Evolutionary conservation across 371 early-diverging fungal genomes (phyloP), one percentile per base, ranked within the genome.

Genomic region (Batrachochytrium dendrobatidis): DNA sequence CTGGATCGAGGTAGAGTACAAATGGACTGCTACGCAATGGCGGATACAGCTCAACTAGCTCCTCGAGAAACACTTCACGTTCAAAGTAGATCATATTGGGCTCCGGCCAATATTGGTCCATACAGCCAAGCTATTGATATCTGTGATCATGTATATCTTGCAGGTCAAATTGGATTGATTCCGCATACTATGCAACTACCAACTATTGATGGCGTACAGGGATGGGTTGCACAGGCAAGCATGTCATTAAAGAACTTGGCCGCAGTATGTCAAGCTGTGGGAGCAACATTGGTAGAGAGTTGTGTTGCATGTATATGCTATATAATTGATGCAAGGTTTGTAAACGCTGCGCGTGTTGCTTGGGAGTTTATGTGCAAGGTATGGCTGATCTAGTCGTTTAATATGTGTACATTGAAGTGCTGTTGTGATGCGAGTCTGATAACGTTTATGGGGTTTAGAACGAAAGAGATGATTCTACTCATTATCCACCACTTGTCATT

Each of bases 71-170:
- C 79, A 0, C 69, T 90, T 73, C 90, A 90, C 66, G 87, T 90
- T 4, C 89, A 90, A 63, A 77, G 85, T 17, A 76, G 88, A 22
- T 88, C 88, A 3, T 90, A 90, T 67, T 90, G 90, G 90, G 90
- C 90, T 12, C 50, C 17, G 24, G 24, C 24, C 50, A 24, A 12
- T 28, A 49, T 24, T 18, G 28, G 18, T 28, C 58, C 44, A 29
- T 58, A 44, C 51, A 43, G 18, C 29, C 55, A 62, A 39, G 58
- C 65, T 0, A 46, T 53, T 24, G 60, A 82, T 81, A 69, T 75
- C 31, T 64, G 65, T n/a, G 78, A 77, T 26, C 83, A 83, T 58
- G 64, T 74, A 15, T 85, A 68, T 64, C 71, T 87, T 55, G 86
- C 89, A 4, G 89, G 89, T 7, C 86, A 86, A 65, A 89, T 89